Evolutionary conservation across 2,329 filamentous ascomycete species (phyloP).

Genomic region (Colletotrichum higginsianum): DNA sequence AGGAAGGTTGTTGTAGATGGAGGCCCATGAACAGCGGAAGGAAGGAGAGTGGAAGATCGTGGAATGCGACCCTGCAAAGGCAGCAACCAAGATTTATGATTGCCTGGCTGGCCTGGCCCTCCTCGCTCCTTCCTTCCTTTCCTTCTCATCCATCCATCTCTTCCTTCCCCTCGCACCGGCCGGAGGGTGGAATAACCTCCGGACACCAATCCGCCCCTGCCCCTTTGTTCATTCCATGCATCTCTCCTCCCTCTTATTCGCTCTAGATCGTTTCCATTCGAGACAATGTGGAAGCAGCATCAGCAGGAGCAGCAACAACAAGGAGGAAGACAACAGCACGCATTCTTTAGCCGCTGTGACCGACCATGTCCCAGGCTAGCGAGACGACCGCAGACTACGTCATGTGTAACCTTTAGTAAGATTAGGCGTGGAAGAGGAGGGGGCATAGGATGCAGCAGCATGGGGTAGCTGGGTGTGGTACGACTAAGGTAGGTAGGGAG

Average conservation of each 20-base stretch:
- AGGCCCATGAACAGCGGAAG: not conserved
- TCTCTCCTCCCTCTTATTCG: not conserved
- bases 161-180: constrained; percentile 43
- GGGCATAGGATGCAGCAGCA: not conserved
- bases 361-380: constrained; percentile 30
- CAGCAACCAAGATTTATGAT: constrained; percentile 32
- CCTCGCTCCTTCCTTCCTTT: constrained; percentile 10
- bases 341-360: not conserved
- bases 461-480: not conserved
- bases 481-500: too few species aligned
- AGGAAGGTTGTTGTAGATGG: not conserved
- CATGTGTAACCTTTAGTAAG: constrained; percentile 28
- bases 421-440: constrained; percentile 10
- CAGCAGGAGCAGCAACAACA: not conserved
- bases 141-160: constrained; percentile 18
- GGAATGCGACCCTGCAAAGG: constrained; percentile 23
- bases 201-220: not conserved
- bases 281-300: constrained; percentile 22
- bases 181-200: constrained; percentile 32
- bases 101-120: not conserved
- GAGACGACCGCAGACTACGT: constrained; percentile 34
- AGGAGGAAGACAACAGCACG: not conserved
- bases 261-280: constrained; percentile 21
- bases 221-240: constrained; percentile 8
- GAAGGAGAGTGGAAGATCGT: constrained; percentile 20